Percentiles rank a stretch among this genome's conserved stretches.
Conservation (phyloP, 179 eudicot species). For the Silene coronaria region DNA sequence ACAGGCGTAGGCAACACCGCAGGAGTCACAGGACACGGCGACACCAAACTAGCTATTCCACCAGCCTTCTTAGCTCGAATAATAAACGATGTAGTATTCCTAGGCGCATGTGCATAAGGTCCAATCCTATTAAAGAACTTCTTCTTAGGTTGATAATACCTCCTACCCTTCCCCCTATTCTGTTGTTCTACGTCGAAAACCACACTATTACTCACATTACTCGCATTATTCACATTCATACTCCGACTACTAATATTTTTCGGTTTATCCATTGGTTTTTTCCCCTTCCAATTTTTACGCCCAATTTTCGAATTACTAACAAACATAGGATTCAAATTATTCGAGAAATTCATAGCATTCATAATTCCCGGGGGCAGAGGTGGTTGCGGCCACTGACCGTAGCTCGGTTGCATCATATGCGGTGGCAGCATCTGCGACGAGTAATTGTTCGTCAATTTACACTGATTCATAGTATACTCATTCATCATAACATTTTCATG, state of each 20-base stretch:
- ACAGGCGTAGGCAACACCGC: constrained; percentile 84
- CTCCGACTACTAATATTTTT: constrained; percentile 29
- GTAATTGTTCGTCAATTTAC: constrained; percentile 16
- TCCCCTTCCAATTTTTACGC: constrained; percentile 67
- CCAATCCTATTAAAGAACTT: constrained; percentile 58
- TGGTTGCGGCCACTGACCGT: constrained; percentile 54
- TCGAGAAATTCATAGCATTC: constrained; percentile 39
- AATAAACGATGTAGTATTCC: constrained; percentile 77
- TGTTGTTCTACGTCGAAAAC: constrained; percentile 68
- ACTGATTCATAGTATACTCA: constrained; percentile 6
- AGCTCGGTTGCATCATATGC: constrained; percentile 41
- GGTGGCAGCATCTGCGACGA: constrained; percentile 39
- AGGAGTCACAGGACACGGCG: constrained; percentile 87
- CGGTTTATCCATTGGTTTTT: constrained; percentile 59
- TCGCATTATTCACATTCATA: neutral
- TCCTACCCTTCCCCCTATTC: constrained; percentile 67
- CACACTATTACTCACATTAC: constrained; percentile 17
- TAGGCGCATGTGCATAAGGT: constrained; percentile 87
- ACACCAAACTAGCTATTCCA: constrained; percentile 75
- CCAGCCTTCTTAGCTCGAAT: constrained; percentile 87
- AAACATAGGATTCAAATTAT: constrained; percentile 38
- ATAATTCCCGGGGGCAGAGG: constrained; percentile 17
- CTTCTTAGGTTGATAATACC: constrained; percentile 52
- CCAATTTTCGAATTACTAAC: constrained; percentile 30
- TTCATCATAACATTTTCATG: constrained; percentile 1